These are phyloP conservation scores for Sphaerobolus stellatus DNA, from an alignment of 1,284 basidiomycete genomes.

Conservation along the genomic window DNA sequence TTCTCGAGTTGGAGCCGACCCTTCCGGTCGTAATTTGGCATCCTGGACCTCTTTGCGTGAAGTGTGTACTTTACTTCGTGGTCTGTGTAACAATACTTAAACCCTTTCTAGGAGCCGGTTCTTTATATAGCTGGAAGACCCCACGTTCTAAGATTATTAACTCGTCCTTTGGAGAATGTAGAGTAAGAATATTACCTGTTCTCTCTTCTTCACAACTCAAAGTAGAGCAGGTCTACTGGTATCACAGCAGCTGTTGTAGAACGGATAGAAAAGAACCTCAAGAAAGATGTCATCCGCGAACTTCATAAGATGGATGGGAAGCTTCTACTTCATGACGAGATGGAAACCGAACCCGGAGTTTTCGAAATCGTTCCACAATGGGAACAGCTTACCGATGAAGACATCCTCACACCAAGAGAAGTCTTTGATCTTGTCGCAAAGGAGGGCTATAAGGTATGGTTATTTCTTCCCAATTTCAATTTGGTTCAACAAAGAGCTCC, in stretches of 20 bases:
- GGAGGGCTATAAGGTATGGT: slow-evolving; percentile 74
- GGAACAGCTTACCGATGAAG: slow-evolving; percentile 81
- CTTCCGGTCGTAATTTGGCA: slow-evolving; percentile 68
- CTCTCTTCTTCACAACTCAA: not conserved
- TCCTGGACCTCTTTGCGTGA: slow-evolving; percentile 93
- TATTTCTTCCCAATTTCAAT: not conserved
- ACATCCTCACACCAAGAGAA: slow-evolving; percentile 93
- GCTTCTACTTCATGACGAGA: slow-evolving; percentile 92
- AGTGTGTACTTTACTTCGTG: too few species aligned
- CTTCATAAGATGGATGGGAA: slow-evolving; percentile 73
- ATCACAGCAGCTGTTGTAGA: slow-evolving; percentile 93
- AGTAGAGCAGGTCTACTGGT: slow-evolving; percentile 76
- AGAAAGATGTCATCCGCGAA: slow-evolving; percentile 87
- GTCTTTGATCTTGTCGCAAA: slow-evolving; percentile 71
- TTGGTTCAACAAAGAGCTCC: not conserved
- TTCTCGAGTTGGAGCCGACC: slow-evolving; percentile 75
- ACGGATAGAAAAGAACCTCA: slow-evolving; percentile 87
- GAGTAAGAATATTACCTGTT: slow-evolving; percentile 56
- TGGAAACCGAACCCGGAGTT: slow-evolving; percentile 87
- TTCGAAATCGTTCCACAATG: slow-evolving; percentile 88
- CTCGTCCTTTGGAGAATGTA: slow-evolving; percentile 89
- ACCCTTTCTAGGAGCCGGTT: slow-evolving; percentile 77
- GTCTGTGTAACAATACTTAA: not conserved
- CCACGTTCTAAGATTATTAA: slow-evolving; percentile 89
- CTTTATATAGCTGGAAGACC: slow-evolving; percentile 89